These are phyloP conservation scores for Porpolomopsis calyptriformis DNA, from an alignment of 768 basidiomycete genomes.

Conservation along the genomic window DNA sequence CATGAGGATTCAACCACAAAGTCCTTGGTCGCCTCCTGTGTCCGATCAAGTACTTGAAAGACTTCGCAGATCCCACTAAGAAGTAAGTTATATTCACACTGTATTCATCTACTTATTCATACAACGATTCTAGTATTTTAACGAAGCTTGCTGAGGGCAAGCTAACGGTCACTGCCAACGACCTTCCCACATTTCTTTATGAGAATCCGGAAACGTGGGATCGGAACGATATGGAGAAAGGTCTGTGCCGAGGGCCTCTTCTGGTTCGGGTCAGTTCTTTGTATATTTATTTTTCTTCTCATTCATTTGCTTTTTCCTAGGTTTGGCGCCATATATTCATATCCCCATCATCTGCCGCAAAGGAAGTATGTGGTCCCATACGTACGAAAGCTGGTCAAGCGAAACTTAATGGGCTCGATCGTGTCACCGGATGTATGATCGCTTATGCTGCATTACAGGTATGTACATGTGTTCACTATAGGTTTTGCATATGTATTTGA, in stretches of 20 bases:
- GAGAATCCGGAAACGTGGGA: constrained; percentile 1
- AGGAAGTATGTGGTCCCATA: background rate
- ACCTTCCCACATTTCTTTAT: constrained; percentile 1
- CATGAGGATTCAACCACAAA: constrained; percentile 7
- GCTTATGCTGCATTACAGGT: constrained; percentile 11
- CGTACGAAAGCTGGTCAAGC: constrained; percentile 7
- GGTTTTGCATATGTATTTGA: background rate
- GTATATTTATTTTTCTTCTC: background rate
- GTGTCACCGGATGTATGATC: constrained; percentile 5
- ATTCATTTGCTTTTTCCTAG: background rate
- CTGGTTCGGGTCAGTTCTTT: constrained; percentile 6
- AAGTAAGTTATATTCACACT: background rate
- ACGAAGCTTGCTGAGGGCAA: background rate
- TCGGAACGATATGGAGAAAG: constrained; percentile 4
- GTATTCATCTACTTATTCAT: background rate
- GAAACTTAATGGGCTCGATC: constrained; percentile 5
- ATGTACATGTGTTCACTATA: background rate
- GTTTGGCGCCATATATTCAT: constrained; percentile 10
- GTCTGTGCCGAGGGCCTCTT: constrained; percentile 5
- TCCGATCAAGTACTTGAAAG: constrained; percentile 1
- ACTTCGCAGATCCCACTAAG: constrained; percentile 3
- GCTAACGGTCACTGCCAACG: background rate
- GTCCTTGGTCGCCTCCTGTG: constrained; percentile 7
- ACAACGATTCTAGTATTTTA: background rate
- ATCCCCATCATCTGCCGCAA: constrained; percentile 6